phyloP scores from a whole-genome alignment of 2,329 filamentous ascomycete genomes.

The Fusarium goolgardi region DNA sequence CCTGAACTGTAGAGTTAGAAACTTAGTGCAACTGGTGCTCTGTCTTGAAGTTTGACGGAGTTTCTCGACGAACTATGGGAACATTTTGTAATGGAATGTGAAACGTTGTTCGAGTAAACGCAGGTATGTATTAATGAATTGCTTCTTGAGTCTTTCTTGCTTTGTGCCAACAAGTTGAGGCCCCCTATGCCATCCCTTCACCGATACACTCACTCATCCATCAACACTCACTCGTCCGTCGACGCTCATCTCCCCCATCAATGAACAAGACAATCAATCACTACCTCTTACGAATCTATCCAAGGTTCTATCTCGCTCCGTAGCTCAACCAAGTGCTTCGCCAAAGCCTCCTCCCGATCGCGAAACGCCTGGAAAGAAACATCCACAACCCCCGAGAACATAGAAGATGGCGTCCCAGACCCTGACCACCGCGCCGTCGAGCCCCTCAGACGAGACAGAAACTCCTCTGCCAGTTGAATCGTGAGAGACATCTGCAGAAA shows the following conservation, averaged over 20 bases:
- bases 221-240: neutral
- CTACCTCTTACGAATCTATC: slow-evolving; percentile 44
- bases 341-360: slow-evolving; percentile 51
- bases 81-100: neutral
- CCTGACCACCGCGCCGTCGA: slow-evolving; percentile 49
- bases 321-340: slow-evolving; percentile 50
- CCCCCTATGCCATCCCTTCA: slow-evolving; percentile 14
- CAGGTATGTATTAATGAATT: slow-evolving; percentile 32
- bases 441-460: slow-evolving; percentile 52
- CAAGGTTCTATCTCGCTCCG: slow-evolving; percentile 51
- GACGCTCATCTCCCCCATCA: neutral
- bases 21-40: neutral
- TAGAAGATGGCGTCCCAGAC: slow-evolving; percentile 44
- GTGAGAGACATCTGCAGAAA: slow-evolving; percentile 58
- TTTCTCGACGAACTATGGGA: neutral
- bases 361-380: slow-evolving; percentile 49
- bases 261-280: neutral
- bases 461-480: slow-evolving; percentile 57
- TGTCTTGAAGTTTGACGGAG: neutral
- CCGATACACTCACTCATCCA: neutral
- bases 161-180: slow-evolving; percentile 7
- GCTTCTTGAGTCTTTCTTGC: slow-evolving; percentile 20
- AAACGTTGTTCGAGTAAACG: slow-evolving; percentile 7
- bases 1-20: slow-evolving; percentile 1
- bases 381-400: slow-evolving; percentile 51